Evolutionary conservation across 108 stramenopile genomes (phyloP), one percentile per base, ranked within the genome.

Genomic region (Hondaea fermentalgiana): DNA sequence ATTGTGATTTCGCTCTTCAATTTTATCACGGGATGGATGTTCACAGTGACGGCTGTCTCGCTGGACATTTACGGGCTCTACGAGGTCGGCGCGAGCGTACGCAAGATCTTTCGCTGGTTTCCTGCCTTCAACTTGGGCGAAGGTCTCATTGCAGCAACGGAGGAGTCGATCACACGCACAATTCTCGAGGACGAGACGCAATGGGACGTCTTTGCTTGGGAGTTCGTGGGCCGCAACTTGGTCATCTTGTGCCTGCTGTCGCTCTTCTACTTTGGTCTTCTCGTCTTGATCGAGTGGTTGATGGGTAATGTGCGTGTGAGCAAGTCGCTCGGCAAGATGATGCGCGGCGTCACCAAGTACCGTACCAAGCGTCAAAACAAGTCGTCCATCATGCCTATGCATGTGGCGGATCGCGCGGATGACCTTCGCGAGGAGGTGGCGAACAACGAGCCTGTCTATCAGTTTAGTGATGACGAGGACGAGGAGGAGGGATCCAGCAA

Each of bases 1-100:
- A 91, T 95, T n/a, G 92, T 97, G 72, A 88, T 97, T 42, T 96
- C 98, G 58, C 92, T 98, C 87, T 94, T 95, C 90, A 96, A 97
- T 87, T 98, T 98, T 35, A 6, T 83, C 12, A 83, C 76, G 10
- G 76, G 76, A 12, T 83, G 76, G 76, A 53, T 83, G 51, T 83
- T 83, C 28, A 28, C 28, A 6, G 76, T 83, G 45, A 83, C 76
- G n/a, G 45, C 76, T 8, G 45, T 83, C 76, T 83, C 76, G 51
- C 76, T 83, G 10, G 76, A 83, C 76, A 83, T 83, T 28, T 83
- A 83, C 4, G 23, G 23, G n/a, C 51, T 53, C 17, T 45, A 2
- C n/a, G 76, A 47, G 51, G 23, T 28, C 0, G 23, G 49, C 2
- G 49, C 19, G 12, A 83, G 12, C 17, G 16, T 83, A 3, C 76